Evolutionary conservation across 1,284 basidiomycete genomes (phyloP).

Genomic region (Waitea zeae): DNA sequence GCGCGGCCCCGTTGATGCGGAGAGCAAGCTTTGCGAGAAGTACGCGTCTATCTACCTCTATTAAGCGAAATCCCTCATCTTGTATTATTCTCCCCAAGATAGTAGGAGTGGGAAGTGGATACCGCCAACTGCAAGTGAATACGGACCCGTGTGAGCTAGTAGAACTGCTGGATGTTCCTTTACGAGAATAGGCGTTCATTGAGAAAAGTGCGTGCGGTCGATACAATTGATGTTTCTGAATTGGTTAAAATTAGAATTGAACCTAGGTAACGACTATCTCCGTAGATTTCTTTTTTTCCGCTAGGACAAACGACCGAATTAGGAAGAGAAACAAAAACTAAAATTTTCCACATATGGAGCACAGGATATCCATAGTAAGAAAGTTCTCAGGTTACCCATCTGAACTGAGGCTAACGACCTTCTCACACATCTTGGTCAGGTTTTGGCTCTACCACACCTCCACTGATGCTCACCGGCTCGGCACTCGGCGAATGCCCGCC

Average conservation of each 20-base stretch:
- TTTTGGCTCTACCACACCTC: too few species aligned
- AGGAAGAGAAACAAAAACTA: too few species aligned
- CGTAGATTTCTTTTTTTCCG: constrained; percentile 89
- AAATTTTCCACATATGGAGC: too few species aligned
- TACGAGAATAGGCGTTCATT: constrained; percentile 65
- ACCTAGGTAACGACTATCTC: constrained; percentile 50
- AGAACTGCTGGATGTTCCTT: constrained; percentile 76
- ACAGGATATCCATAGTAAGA: too few species aligned
- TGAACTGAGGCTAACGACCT: too few species aligned
- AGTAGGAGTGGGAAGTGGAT: constrained; percentile 81
- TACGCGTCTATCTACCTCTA: constrained; percentile 18
- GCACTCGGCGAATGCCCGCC: too few species aligned
- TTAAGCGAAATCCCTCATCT: too few species aligned
- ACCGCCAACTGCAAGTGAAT: constrained; percentile 70
- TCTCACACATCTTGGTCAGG: too few species aligned
- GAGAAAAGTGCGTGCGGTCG: constrained; percentile 23
- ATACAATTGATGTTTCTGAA: background rate
- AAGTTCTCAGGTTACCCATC: too few species aligned
- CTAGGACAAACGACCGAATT: too few species aligned
- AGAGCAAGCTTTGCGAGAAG: constrained; percentile 82
- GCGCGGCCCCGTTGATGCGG: constrained; percentile 91
- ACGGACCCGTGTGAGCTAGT: constrained; percentile 75
- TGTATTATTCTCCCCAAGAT: constrained; percentile 39
- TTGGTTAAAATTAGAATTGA: background rate
- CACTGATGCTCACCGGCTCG: too few species aligned